These are phyloP conservation scores for Mucor indicus DNA, from an alignment of 371 early-diverging fungal genomes.

Conservation along the genomic window DNA sequence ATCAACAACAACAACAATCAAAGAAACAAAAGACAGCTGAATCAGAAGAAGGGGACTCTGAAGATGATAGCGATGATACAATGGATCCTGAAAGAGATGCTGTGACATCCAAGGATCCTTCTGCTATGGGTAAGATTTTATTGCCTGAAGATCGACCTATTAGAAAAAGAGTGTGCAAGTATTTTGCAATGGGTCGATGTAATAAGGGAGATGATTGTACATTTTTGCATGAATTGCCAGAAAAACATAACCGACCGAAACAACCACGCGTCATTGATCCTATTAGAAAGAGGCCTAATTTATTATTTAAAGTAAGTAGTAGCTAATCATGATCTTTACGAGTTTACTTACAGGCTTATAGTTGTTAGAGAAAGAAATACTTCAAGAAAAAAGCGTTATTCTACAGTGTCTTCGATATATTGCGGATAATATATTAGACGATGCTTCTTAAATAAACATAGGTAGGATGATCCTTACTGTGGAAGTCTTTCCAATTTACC, in stretches of 20 bases:
- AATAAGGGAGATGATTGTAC: slow-evolving; percentile 43
- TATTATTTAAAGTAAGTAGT: slow-evolving; percentile 42
- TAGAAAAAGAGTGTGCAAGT: slow-evolving; percentile 41
- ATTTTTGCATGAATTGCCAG: slow-evolving; percentile 47
- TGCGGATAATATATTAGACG: slow-evolving; percentile 28
- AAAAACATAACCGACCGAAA: slow-evolving; percentile 17
- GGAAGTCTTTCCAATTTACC: no score
- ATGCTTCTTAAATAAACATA: no score
- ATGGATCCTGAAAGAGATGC: slow-evolving; percentile 56
- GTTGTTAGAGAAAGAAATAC: slow-evolving; percentile 53
- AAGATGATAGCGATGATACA: slow-evolving; percentile 19
- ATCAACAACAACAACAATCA: not conserved
- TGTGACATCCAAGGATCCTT: slow-evolving; percentile 54
- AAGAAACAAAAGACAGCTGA: slow-evolving; percentile 3
- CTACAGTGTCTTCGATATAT: slow-evolving; percentile 48
- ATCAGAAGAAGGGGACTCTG: slow-evolving; percentile 5
- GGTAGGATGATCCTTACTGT: no score
- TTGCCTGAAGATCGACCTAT: slow-evolving; percentile 28
- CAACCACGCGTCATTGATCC: slow-evolving; percentile 14
- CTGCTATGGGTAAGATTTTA: slow-evolving; percentile 35
- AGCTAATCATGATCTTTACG: not conserved
- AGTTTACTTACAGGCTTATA: not conserved
- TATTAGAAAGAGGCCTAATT: slow-evolving; percentile 34
- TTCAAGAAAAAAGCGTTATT: slow-evolving; percentile 49
- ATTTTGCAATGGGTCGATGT: slow-evolving; percentile 47